Percentiles rank a stretch among this genome's conserved stretches.
phyloP scores from a whole-genome alignment of 208 protist species.

The Crithidia expoeki region DNA sequence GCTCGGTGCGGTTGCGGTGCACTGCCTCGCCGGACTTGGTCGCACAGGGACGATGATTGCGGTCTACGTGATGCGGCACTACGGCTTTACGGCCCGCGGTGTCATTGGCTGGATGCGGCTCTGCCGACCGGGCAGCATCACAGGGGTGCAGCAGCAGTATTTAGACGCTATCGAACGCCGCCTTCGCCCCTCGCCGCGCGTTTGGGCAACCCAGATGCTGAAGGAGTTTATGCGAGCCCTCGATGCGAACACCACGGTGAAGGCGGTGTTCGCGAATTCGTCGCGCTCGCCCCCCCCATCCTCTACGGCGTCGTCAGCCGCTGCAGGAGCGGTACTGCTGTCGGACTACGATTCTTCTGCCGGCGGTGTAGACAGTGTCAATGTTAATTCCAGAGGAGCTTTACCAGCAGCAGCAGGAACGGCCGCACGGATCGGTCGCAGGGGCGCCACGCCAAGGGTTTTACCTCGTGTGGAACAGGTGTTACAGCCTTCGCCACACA shows the following conservation, averaged over 20 bases:
- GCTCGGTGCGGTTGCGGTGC: conserved; percentile 85
- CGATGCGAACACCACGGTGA: background rate
- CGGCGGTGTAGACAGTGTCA: too few relatives aligned
- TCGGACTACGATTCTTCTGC: background rate
- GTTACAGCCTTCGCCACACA: background rate
- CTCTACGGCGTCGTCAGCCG: background rate
- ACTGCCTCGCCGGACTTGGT: conserved; percentile 97
- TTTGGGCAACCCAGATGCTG: conserved; percentile 25
- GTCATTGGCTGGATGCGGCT: conserved; percentile 95
- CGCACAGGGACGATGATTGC: conserved; percentile 95
- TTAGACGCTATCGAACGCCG: conserved; percentile 83
- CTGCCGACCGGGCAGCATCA: conserved; percentile 95
- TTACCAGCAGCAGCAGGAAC: too few relatives aligned
- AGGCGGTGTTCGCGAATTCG: too few relatives aligned
- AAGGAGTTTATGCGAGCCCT: conserved; percentile 9
- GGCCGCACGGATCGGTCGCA: background rate
- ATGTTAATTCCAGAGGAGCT: too few relatives aligned
- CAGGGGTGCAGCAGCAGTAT: conserved; percentile 96
- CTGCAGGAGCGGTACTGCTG: background rate
- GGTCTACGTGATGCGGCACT: conserved; percentile 94
- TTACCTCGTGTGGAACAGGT: background rate
- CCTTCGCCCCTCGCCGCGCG: conserved; percentile 40
- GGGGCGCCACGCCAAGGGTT: background rate
- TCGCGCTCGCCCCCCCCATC: too few relatives aligned
- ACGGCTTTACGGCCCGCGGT: conserved; percentile 91